phyloP scores from a whole-genome alignment of 2,329 filamentous ascomycete species.

The Balansia obtecta region DNA sequence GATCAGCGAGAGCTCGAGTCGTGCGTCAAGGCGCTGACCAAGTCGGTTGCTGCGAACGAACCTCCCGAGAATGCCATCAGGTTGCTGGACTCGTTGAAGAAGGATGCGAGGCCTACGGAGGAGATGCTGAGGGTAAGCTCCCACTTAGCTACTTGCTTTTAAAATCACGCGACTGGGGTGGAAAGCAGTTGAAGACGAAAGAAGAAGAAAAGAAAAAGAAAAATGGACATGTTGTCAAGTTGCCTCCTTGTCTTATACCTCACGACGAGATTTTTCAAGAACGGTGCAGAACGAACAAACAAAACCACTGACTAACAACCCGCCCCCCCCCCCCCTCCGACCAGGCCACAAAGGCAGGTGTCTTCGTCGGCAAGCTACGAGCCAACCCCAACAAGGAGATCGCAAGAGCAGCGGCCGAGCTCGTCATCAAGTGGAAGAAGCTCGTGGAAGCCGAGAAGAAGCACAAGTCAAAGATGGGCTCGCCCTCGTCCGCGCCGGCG shows the following conservation, averaged over 20 bases:
- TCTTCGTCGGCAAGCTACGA: constrained; percentile 71
- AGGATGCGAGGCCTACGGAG: constrained; percentile 72
- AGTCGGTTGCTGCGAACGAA: constrained; percentile 65
- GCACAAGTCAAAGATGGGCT: constrained; percentile 28
- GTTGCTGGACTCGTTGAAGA: constrained; percentile 67
- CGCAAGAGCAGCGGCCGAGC: constrained; percentile 61
- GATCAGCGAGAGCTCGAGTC: constrained; percentile 71
- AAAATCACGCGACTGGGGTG: neutral
- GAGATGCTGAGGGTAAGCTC: constrained; percentile 66
- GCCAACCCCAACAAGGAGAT: constrained; percentile 73
- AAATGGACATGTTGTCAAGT: neutral
- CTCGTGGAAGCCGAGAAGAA: constrained; percentile 56
- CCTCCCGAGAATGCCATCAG: constrained; percentile 58
- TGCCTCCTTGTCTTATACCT: too few relatives aligned
- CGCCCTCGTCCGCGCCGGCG: constrained; percentile 32
- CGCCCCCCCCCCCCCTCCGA: too few relatives aligned
- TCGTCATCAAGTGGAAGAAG: constrained; percentile 80
- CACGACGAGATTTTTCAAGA: neutral
- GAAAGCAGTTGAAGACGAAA: too few relatives aligned
- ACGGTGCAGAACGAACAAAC: neutral
- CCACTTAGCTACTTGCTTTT: neutral
- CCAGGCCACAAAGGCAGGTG: constrained; percentile 76
- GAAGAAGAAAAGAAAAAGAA: too few relatives aligned
- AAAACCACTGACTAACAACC: too few relatives aligned
- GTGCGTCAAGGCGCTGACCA: constrained; percentile 66